Evolutionary conservation across 306 rosid species (phyloP).

Genomic region (Cicer pinnatifidum): DNA sequence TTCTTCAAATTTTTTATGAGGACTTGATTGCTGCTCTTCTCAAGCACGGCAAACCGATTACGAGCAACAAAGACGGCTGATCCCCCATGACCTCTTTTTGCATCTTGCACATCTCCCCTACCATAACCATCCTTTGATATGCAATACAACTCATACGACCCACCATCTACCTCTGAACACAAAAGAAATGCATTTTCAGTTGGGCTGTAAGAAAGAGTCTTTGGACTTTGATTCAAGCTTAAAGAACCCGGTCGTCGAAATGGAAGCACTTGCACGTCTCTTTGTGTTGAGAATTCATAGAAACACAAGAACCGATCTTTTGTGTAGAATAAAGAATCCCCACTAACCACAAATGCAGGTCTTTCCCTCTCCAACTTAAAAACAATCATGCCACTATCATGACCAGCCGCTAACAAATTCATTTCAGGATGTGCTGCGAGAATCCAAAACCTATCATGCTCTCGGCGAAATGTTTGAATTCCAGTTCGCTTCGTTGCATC

Average conservation of each 20-base stretch:
- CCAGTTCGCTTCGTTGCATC: conserved; percentile 95
- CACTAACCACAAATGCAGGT: conserved; percentile 87
- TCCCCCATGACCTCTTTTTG: conserved; percentile 86
- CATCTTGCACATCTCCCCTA: conserved; percentile 81
- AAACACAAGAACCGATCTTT: conserved; percentile 86
- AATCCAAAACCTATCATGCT: conserved; percentile 98
- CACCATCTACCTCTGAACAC: conserved; percentile 89
- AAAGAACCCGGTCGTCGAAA: conserved; percentile 87
- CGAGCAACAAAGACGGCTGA: conserved; percentile 92
- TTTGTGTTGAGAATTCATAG: conserved; percentile 79
- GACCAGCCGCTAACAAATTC: conserved; percentile 97
- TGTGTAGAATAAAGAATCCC: conserved; percentile 72
- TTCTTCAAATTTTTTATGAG: conserved; percentile 74
- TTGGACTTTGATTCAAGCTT: conserved; percentile 82
- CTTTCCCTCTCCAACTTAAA: conserved; percentile 96
- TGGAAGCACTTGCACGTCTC: conserved; percentile 80
- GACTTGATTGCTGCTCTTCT: conserved; percentile 77
- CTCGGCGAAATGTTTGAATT: conserved; percentile 91
- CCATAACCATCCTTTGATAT: conserved; percentile 75
- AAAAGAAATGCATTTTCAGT: conserved; percentile 90
- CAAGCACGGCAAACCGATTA: conserved; percentile 92
- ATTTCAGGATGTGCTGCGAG: conserved; percentile 96
- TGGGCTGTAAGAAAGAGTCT: conserved; percentile 84
- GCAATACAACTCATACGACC: conserved; percentile 81
- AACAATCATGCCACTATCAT: conserved; percentile 96